phyloP scores from a whole-genome alignment of 352 stramenopile genomes.

The Globisporangium middletonii region DNA sequence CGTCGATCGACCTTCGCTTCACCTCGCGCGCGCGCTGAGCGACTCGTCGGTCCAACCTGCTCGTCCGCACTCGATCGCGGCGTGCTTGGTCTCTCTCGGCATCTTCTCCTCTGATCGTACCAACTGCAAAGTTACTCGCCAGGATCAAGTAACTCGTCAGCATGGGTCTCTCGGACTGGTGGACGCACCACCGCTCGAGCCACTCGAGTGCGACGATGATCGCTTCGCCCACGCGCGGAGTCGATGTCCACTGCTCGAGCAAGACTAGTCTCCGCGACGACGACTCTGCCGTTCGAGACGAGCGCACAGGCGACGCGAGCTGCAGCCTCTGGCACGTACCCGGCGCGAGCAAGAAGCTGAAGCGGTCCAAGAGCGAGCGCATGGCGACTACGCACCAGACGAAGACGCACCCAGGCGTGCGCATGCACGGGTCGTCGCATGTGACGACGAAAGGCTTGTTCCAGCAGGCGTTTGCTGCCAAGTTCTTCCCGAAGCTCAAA shows the following conservation, averaged over 20 bases:
- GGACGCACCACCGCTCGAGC: slow-evolving; percentile 2
- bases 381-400: slow-evolving; percentile 1
- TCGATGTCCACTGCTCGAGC: slow-evolving; percentile 4
- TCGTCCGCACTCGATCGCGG: no score
- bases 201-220: background rate
- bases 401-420: background rate
- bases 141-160: background rate
- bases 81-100: no score
- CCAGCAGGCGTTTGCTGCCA: slow-evolving; percentile 8
- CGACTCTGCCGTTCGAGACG: background rate
- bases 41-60: no score
- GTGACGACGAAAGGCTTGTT: slow-evolving; percentile 9
- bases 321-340: background rate
- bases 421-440: slow-evolving; percentile 3
- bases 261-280: background rate
- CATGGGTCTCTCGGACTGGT: slow-evolving; percentile 15
- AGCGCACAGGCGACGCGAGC: background rate
- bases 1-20: no score
- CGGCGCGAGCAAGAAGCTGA: background rate
- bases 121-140: background rate
- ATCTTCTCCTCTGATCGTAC: background rate
- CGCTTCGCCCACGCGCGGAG: slow-evolving; percentile 4
- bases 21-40: no score
- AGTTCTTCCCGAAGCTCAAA: slow-evolving; percentile 8
- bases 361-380: slow-evolving; percentile 11